These are phyloP conservation scores for Fusarium denticulatum DNA, from an alignment of 2,329 filamentous ascomycete species.

Conservation along the genomic window DNA sequence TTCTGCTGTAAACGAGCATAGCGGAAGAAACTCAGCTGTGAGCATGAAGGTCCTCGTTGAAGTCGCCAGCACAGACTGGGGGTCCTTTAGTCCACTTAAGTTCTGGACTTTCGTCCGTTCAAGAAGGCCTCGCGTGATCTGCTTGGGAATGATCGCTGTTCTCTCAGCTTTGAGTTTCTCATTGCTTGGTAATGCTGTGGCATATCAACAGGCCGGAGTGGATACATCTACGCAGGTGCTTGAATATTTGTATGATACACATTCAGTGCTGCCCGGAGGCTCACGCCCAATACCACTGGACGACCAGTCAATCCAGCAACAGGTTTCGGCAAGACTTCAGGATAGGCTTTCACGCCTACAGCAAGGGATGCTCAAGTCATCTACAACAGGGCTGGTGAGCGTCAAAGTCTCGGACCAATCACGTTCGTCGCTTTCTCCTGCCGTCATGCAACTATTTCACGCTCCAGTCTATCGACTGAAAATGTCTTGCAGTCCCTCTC, in stretches of 20 bases:
- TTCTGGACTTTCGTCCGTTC: constrained; percentile 22
- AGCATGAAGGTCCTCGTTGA: constrained; percentile 29
- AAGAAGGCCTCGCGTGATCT: constrained; percentile 18
- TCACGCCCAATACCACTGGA: background rate
- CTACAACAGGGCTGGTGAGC: background rate
- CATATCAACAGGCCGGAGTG: constrained; percentile 12
- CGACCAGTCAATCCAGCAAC: background rate
- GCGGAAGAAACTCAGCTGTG: constrained; percentile 10
- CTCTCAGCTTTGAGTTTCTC: constrained; percentile 24
- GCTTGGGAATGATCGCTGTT: constrained; percentile 7
- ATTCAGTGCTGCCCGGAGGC: background rate
- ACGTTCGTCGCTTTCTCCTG: background rate
- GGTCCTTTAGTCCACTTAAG: constrained; percentile 27
- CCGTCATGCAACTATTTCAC: constrained; percentile 3
- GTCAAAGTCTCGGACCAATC: constrained; percentile 12
- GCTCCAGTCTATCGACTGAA: constrained; percentile 9
- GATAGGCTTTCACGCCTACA: background rate
- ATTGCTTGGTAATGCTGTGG: constrained; percentile 15
- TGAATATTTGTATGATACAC: constrained; percentile 16
- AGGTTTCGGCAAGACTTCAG: background rate
- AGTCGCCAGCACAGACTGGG: constrained; percentile 24
- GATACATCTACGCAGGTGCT: constrained; percentile 1
- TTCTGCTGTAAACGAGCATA: constrained; percentile 26
- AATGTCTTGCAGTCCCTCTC: background rate
- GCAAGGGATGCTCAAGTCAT: background rate